phyloP scores from a whole-genome alignment of 176 grass and related monocot species.

The Oryza officinalis region DNA sequence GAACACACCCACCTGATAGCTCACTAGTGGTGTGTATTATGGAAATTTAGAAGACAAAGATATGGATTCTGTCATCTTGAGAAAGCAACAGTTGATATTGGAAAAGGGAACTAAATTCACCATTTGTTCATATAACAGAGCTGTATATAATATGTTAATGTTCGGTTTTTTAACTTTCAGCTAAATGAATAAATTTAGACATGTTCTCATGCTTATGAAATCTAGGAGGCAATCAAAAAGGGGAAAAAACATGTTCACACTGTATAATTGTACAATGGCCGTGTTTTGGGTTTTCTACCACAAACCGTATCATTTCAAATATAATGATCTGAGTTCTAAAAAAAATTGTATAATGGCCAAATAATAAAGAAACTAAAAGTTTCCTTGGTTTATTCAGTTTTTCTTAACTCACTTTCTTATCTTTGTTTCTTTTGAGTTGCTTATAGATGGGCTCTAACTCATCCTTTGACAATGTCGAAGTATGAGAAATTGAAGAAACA shows the following conservation, averaged over 20 bases:
- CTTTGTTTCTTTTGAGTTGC: constrained; percentile 27
- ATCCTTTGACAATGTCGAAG: constrained; percentile 80
- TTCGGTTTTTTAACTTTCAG: constrained; percentile 14
- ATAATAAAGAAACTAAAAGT: neutral
- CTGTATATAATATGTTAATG: neutral
- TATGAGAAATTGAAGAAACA: constrained; percentile 96
- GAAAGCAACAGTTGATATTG: neutral
- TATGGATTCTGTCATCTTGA: neutral
- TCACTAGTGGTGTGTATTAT: neutral
- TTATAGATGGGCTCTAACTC: constrained; percentile 86
- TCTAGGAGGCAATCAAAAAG: neutral
- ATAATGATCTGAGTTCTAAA: too few species aligned
- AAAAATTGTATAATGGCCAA: neutral
- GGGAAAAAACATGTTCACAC: neutral
- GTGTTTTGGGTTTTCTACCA: too few species aligned
- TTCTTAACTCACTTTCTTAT: constrained; percentile 14
- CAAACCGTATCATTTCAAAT: too few species aligned
- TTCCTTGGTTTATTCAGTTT: constrained; percentile 12
- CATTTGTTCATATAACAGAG: constrained; percentile 17
- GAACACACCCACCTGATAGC: constrained; percentile 3
- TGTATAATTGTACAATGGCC: constrained; percentile 2
- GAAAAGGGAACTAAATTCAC: neutral
- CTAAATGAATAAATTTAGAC: constrained; percentile 30
- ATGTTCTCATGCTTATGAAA: constrained; percentile 11
- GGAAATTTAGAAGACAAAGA: neutral